Base-by-base conservation (phyloP, 2,329 filamentous ascomycete species). In the Penicillium sp. region DNA sequence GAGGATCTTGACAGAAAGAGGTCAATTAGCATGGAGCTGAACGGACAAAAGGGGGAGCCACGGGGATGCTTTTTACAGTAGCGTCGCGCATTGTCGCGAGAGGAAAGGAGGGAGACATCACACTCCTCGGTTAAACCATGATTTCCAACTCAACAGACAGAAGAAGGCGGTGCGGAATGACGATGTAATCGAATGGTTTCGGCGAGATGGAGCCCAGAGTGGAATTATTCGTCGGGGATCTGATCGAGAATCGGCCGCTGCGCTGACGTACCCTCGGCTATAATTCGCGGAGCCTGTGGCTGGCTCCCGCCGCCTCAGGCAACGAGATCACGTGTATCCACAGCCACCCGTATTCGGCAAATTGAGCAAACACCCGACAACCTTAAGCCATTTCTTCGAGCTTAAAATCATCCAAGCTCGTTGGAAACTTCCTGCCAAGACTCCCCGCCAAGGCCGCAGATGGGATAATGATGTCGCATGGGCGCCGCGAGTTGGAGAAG, bases 61-160 rank as follows among this genome's bases (percentile, higher is more conserved):
- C 29, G n/a, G 26, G 13, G 46, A 58, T 21, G 21, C 21, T 31
- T 63, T 71, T 67, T 72, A 77, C 75, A 51, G 69, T 70, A 64
- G 69, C 64, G 68, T 70, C 67, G 66, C 70, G 73, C 73, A 76
- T 73, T 30, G 62, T 68, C 64, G 63, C 56, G 60, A 64, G 62
- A 38, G 53, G 59, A 63, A 68, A 67, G 41, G 67, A 69, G 66
- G 70, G 64, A 68, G 68, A 67, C 51, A 69, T 64, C 48, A 31
- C 49, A 57, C 51, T 38, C 19, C 60, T 58, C 52, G 47, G 23
- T 38, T 70, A 69, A 48, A 72, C 56, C 71, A 75, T 73, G 60
- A 38, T 69, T 66, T 56, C 54, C 54, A 60, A 38, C 5, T n/a
- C 9, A 31, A 26, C 55, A 26, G n/a, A 57, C 13, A 51, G 9